A percentile compares a stretch with the other conserved stretches of the same genome.
phyloP scores from a whole-genome alignment of 2,329 filamentous ascomycete genomes.

The Paraphaeosphaeria minitans region DNA sequence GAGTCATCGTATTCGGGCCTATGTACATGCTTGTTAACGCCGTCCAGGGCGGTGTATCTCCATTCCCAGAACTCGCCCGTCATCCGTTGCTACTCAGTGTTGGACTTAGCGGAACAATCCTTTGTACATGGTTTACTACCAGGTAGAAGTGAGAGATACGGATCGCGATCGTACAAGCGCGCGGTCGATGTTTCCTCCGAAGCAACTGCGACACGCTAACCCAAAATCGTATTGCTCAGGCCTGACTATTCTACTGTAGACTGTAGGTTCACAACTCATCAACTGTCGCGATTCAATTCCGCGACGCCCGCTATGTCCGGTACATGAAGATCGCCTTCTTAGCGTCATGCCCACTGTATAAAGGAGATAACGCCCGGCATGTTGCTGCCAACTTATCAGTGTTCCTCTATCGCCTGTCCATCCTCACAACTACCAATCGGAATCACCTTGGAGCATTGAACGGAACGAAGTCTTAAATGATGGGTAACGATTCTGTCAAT shows the following conservation, averaged over 20 bases:
- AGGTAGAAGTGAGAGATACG: conserved; percentile 13
- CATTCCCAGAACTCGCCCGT: too few species aligned
- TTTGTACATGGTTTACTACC: too few species aligned
- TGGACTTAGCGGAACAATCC: neutral
- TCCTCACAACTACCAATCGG: neutral
- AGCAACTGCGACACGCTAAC: neutral
- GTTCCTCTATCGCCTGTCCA: neutral
- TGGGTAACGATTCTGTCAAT: neutral
- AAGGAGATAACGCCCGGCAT: neutral
- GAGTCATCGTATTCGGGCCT: too few species aligned
- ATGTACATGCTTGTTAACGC: too few species aligned
- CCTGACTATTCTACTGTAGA: neutral
- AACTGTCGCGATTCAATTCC: neutral
- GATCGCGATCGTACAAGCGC: neutral
- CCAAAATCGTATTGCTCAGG: neutral
- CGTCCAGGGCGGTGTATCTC: too few species aligned
- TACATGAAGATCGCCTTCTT: neutral
- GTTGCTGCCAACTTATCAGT: neutral
- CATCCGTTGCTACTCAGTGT: too few species aligned
- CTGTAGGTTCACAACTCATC: neutral
- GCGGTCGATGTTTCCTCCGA: neutral
- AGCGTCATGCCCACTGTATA: neutral
- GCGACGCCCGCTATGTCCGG: neutral
- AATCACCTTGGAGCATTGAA: neutral
- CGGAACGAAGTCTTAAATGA: neutral